phyloP scores from a whole-genome alignment of 805 yeast species.

The Millerago galiae region DNA sequence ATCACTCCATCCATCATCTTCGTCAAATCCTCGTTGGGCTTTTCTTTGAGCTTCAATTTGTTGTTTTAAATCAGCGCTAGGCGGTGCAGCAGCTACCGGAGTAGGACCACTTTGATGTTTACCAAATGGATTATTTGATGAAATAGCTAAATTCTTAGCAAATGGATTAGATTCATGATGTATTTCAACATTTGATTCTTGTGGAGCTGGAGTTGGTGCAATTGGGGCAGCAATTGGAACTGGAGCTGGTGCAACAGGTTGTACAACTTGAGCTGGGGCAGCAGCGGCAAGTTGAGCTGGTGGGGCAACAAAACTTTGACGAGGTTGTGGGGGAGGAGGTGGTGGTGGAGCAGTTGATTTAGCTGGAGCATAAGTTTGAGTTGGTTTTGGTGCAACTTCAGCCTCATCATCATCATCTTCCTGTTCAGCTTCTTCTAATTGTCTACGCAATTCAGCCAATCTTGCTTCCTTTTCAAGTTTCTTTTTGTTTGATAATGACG shows the following conservation, averaged over 20 bases:
- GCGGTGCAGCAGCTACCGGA: constrained; percentile 4
- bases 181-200: background rate
- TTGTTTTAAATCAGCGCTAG: constrained; percentile 43
- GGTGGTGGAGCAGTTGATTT: constrained; percentile 11
- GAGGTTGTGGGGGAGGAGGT: constrained; percentile 8
- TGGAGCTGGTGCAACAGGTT: background rate
- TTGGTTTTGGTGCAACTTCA: constrained; percentile 8
- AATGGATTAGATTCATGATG: constrained; percentile 25
- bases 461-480: constrained; percentile 55
- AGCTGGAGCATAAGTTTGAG: background rate
- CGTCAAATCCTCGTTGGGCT: constrained; percentile 50
- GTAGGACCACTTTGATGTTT: background rate
- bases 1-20: constrained; percentile 30
- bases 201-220: background rate
- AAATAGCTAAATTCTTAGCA: constrained; percentile 15
- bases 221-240: background rate
- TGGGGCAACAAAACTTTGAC: constrained; percentile 2
- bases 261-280: constrained; percentile 11
- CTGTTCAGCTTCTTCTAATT: constrained; percentile 48
- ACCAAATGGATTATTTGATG: constrained; percentile 52
- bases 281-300: constrained; percentile 10
- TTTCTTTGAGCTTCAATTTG: constrained; percentile 67
- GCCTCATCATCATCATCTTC: constrained; percentile 36
- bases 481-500: constrained; percentile 38
- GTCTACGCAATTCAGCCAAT: constrained; percentile 49